Percentiles rank a stretch among this genome's conserved stretches.
These are phyloP conservation scores for Puccinia triticina DNA, from an alignment of 1,284 basidiomycete species.

Conservation along the genomic window DNA sequence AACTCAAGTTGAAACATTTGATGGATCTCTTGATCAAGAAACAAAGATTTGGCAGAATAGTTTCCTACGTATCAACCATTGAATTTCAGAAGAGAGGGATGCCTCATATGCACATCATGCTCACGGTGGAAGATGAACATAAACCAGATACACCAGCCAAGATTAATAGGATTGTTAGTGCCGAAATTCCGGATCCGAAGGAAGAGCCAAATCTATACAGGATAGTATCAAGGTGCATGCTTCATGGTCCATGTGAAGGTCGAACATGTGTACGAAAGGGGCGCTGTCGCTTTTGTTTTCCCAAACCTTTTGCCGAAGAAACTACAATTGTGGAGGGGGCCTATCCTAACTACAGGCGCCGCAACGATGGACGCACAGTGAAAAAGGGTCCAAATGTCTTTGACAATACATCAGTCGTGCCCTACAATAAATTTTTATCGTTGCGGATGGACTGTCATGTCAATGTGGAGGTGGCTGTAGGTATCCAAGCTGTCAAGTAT, in stretches of 20 bases:
- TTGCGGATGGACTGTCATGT: too few relatives aligned
- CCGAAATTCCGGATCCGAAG: slow-evolving; percentile 62
- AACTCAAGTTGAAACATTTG: neutral
- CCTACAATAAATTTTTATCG: slow-evolving; percentile 59
- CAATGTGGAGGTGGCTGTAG: slow-evolving; percentile 62
- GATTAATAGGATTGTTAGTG: slow-evolving; percentile 62
- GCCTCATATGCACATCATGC: neutral
- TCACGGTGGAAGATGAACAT: neutral
- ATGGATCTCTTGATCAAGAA: neutral
- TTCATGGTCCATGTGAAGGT: slow-evolving; percentile 63
- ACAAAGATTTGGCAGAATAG: neutral
- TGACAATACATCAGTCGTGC: too few relatives aligned
- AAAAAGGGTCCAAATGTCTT: slow-evolving; percentile 59
- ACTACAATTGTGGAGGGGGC: slow-evolving; percentile 62
- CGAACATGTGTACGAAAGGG: slow-evolving; percentile 52
- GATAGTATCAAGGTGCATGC: slow-evolving; percentile 61
- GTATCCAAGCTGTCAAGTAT: slow-evolving; percentile 62
- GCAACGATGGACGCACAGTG: slow-evolving; percentile 60
- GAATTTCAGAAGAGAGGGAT: slow-evolving; percentile 22
- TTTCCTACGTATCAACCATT: neutral
- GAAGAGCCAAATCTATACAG: slow-evolving; percentile 62
- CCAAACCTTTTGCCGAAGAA: slow-evolving; percentile 60
- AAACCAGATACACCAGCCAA: slow-evolving; percentile 52
- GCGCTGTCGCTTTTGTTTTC: slow-evolving; percentile 61
- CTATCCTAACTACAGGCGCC: slow-evolving; percentile 59